Evolutionary conservation across 768 basidiomycete species (phyloP), one percentile per base, ranked within the genome.

Genomic region (Leccinellum luteum): DNA sequence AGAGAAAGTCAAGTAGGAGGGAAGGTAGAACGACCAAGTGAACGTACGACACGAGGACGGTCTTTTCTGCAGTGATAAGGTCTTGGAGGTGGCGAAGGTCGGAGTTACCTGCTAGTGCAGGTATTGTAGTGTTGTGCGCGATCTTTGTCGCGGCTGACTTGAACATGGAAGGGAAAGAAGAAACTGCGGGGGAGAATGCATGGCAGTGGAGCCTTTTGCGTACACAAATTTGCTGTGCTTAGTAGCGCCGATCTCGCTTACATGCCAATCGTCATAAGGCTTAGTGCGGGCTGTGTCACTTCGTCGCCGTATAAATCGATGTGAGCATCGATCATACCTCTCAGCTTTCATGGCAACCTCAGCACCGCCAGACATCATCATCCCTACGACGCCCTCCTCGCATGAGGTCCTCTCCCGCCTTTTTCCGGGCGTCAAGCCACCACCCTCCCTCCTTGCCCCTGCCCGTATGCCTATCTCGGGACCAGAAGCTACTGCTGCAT

Each of bases 61-160:
- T 75, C 75, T 98, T 98, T 74, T 97, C 94, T 1, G 90, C 83
- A 2, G 85, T 87, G 55, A 98, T 98, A 60, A 96, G 79, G 66
- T 94, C 93, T 68, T 97, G 94, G 8, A 97, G 76, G 0, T 86
- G 84, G 27, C 87, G 76, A 4, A 94, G 74, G 69, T 95, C 94
- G 64, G 86, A 85, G 69, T 92, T 94, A 1, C 82, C 82, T 17
- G 78, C 75, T 10, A 92, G 73, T 0, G 84, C 78, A 44, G 93
- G 89, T 6, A 94, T 76, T 4, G 90, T 89, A 1, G 92, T 86
- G 67, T 92, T 94, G 73, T 96, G 94, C 2, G 94, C 94, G 70
- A 96, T 82, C 73, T 86, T 92, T 35, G 87, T 84, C 64, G 89
- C 87, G 31, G 87, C 87, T 15, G 78, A 79, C 74, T 80, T 88